Evolutionary conservation across 2,329 filamentous ascomycete species (phyloP).

Genomic region (Ophiostoma ulmi): DNA sequence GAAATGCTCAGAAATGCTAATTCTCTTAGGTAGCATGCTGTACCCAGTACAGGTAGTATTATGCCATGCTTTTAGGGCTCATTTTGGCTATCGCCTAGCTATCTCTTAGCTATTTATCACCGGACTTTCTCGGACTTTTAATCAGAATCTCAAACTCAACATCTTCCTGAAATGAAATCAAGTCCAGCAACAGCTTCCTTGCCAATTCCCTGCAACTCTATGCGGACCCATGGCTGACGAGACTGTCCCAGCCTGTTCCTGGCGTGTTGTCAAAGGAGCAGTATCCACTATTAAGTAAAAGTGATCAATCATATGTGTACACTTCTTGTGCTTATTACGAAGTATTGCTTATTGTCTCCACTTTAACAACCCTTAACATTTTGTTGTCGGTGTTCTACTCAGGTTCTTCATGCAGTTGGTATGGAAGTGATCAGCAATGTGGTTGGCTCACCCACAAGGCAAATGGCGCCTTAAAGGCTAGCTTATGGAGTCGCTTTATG

Average conservation of each 20-base stretch:
- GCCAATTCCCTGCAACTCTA: not conserved
- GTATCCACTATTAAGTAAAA: not conserved
- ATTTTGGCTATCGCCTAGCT: too few relatives aligned
- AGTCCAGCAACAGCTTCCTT: not conserved
- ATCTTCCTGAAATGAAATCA: not conserved
- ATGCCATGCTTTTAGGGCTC: too few relatives aligned
- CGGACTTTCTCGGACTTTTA: too few relatives aligned
- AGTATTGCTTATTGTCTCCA: not conserved
- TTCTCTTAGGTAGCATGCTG: not conserved
- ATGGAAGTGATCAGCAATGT: conserved; percentile 4
- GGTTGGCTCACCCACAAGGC: conserved; percentile 1
- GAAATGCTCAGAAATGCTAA: too few relatives aligned
- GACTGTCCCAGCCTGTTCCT: not conserved
- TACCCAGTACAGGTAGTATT: not conserved
- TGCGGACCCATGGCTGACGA: not conserved
- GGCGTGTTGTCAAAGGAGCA: not conserved
- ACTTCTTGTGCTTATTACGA: not conserved
- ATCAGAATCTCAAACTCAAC: too few relatives aligned
- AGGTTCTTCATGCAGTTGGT: not conserved
- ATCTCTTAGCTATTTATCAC: too few relatives aligned
- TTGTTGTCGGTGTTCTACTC: not conserved
- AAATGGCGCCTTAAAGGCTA: not conserved
- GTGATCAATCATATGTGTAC: not conserved
- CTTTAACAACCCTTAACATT: not conserved
- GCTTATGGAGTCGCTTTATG: not conserved